Percentiles rank a stretch among this genome's conserved stretches.
Conservation (phyloP, 208 protist genomes). For the Leishmania martiniquensis region DNA sequence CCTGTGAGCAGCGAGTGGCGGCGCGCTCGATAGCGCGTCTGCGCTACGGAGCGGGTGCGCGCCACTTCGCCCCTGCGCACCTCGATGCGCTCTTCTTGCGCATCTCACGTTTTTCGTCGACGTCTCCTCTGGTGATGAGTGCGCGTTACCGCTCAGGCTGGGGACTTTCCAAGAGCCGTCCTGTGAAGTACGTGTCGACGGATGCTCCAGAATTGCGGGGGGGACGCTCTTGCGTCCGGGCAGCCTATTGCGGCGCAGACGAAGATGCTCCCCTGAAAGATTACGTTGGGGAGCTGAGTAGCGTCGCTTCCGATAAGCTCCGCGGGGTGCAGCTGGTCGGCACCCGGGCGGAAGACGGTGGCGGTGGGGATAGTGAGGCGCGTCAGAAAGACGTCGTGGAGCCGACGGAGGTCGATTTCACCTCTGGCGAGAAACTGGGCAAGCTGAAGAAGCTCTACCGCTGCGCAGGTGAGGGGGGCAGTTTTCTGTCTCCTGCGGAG, state of each 20-base stretch:
- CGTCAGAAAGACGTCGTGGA: constrained; percentile 1
- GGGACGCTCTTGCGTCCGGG: neutral
- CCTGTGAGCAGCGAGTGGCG: neutral
- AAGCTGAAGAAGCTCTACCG: constrained; percentile 36
- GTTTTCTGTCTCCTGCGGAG: constrained; percentile 44
- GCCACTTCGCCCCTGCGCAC: neutral
- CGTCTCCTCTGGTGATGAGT: neutral
- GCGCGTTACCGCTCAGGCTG: neutral
- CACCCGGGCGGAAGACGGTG: neutral
- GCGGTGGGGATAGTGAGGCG: neutral
- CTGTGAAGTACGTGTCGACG: constrained; percentile 7
- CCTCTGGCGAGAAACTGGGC: constrained; percentile 15
- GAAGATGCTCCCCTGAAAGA: neutral
- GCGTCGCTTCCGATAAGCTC: neutral
- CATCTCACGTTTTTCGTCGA: neutral
- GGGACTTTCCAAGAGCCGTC: neutral
- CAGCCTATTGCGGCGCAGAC: neutral
- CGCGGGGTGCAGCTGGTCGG: constrained; percentile 1
- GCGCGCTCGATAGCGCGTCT: neutral
- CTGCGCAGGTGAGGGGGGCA: neutral
- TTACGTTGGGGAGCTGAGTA: neutral
- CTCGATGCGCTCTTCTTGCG: neutral
- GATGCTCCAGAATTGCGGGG: neutral
- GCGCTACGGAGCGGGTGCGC: neutral
- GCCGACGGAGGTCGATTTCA: constrained; percentile 30